Percentiles rank a stretch among this genome's conserved stretches.
Conservation (phyloP, 2,329 filamentous ascomycete genomes). For the Ophiocordyceps robertsii region DNA sequence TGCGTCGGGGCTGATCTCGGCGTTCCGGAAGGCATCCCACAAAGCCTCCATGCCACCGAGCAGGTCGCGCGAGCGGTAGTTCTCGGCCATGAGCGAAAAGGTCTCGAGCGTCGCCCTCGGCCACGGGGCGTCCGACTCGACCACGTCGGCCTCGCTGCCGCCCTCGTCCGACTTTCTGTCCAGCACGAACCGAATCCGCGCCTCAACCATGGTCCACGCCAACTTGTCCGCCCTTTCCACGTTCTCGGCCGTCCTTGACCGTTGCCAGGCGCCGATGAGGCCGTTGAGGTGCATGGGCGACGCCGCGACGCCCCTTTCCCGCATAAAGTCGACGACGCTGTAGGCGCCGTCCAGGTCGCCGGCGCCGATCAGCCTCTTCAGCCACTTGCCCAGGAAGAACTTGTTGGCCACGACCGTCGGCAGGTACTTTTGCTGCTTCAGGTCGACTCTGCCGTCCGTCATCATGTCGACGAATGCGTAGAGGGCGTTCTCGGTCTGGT, state of each 20-base stretch:
- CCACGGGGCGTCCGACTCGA: slow-evolving; percentile 9
- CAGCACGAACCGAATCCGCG: slow-evolving; percentile 50
- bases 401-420: slow-evolving; percentile 48
- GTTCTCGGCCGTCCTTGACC: slow-evolving; percentile 41
- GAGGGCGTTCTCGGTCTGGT: slow-evolving; percentile 53
- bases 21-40: slow-evolving; percentile 46
- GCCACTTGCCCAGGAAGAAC: slow-evolving; percentile 80
- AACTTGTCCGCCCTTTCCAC: slow-evolving; percentile 51
- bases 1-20: slow-evolving; percentile 53
- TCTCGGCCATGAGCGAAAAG: slow-evolving; percentile 59
- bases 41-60: slow-evolving; percentile 44
- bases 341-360: slow-evolving; percentile 58
- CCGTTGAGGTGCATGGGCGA: slow-evolving; percentile 70
- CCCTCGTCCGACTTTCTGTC: slow-evolving; percentile 18
- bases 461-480: slow-evolving; percentile 85
- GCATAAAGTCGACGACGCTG: slow-evolving; percentile 65
- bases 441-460: slow-evolving; percentile 42
- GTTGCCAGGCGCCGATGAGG: slow-evolving; percentile 65
- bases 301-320: slow-evolving; percentile 50
- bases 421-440: slow-evolving; percentile 28
- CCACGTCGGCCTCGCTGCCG: background rate
- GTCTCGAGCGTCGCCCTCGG: slow-evolving; percentile 62
- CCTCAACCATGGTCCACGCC: slow-evolving; percentile 65
- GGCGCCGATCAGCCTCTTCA: slow-evolving; percentile 67
- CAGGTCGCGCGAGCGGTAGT: slow-evolving; percentile 52